These are phyloP conservation scores for Zychaea mexicana DNA, from an alignment of 371 early-diverging fungal species.

Conservation along the genomic window DNA sequence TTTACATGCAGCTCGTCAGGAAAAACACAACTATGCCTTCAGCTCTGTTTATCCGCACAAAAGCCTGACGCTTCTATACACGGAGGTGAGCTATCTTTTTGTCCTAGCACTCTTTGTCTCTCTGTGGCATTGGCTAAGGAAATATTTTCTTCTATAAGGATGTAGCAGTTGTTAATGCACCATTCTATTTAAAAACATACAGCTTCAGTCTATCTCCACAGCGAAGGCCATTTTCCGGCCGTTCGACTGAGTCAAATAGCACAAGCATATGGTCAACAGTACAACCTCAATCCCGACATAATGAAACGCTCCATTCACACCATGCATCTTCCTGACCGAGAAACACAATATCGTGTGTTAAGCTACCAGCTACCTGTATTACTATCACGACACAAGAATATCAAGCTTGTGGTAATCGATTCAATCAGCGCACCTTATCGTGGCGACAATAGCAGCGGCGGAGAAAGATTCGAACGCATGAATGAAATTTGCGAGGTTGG, in stretches of 20 bases:
- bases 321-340: conserved; percentile 66
- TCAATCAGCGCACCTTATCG: conserved; percentile 83
- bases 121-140: no score
- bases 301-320: conserved; percentile 51
- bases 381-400: conserved; percentile 41
- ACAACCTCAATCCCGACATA: conserved; percentile 9
- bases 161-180: not conserved
- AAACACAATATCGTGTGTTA: conserved; percentile 71
- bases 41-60: conserved; percentile 68
- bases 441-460: conserved; percentile 31
- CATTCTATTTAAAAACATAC: conserved; percentile 2
- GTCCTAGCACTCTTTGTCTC: no score
- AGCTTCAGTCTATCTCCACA: conserved; percentile 63
- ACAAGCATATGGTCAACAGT: conserved; percentile 19
- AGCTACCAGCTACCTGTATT: conserved; percentile 72
- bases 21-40: conserved; percentile 79
- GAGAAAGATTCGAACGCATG: conserved; percentile 44
- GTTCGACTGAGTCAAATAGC: conserved; percentile 51
- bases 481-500: conserved; percentile 64
- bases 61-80: conserved; percentile 63
- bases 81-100: conserved; percentile 29
- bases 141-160: no score
- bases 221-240: conserved; percentile 66
- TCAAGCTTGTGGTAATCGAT: conserved; percentile 80
- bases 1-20: conserved; percentile 62